A percentile compares a stretch with the other conserved stretches of the same genome.
phyloP scores from a whole-genome alignment of 768 basidiomycete genomes.

The Neoboletus brunneissimus region DNA sequence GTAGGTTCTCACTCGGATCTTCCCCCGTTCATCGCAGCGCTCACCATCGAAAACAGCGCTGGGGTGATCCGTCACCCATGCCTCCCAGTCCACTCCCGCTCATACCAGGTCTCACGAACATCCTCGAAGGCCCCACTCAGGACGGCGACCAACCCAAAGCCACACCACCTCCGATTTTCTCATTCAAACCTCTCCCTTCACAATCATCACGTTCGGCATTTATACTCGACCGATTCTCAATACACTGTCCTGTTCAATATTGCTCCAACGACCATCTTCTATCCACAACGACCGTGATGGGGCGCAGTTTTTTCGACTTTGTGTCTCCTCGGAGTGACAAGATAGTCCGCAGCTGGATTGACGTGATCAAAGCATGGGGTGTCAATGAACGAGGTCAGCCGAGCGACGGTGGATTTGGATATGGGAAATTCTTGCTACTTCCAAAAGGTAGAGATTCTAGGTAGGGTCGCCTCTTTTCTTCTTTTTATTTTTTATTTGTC shows the following conservation, averaged over 20 bases:
- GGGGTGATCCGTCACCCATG: conserved; percentile 68
- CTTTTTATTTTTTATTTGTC: background rate
- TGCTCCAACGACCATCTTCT: conserved; percentile 73
- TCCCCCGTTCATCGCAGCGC: conserved; percentile 2
- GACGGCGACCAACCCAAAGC: conserved; percentile 5
- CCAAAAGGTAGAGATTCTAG: conserved; percentile 61
- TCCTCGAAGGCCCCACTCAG: conserved; percentile 6
- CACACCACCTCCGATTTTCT: conserved; percentile 33
- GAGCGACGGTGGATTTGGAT: conserved; percentile 82
- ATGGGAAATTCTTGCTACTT: conserved; percentile 63
- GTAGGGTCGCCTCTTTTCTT: conserved; percentile 22
- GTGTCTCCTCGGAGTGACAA: conserved; percentile 61
- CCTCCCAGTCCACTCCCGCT: conserved; percentile 46
- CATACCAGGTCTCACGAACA: conserved; percentile 18
- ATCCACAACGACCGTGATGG: conserved; percentile 54
- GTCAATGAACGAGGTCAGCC: conserved; percentile 83
- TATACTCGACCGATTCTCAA: conserved; percentile 75
- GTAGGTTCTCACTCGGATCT: conserved; percentile 34
- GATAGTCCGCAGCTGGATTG: conserved; percentile 70
- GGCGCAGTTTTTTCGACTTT: conserved; percentile 74
- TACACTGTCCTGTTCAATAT: conserved; percentile 62
- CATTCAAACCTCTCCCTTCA: conserved; percentile 61
- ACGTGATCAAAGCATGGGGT: conserved; percentile 77
- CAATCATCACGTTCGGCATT: conserved; percentile 77
- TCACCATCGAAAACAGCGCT: conserved; percentile 43